A percentile compares a stretch with the other conserved stretches of the same genome.
phyloP scores from a whole-genome alignment of 2,329 filamentous ascomycete species.

The Fusarium cicatricum region DNA sequence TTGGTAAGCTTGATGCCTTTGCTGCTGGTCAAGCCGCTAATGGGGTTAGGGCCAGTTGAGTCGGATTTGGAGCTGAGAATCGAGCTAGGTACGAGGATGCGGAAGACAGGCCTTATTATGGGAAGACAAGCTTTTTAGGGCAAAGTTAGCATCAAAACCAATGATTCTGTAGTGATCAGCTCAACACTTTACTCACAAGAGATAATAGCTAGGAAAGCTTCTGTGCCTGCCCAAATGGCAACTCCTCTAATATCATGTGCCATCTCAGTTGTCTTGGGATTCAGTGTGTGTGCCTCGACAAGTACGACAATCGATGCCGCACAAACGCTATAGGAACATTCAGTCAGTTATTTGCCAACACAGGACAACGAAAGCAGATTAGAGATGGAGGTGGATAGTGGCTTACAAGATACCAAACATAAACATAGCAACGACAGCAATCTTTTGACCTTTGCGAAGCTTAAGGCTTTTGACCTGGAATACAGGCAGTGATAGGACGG shows the following conservation, averaged over 20 bases:
- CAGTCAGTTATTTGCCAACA: background rate
- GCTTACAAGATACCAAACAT: conserved; percentile 35
- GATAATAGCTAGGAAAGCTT: conserved; percentile 24
- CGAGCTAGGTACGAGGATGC: conserved; percentile 13
- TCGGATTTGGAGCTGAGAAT: conserved; percentile 22
- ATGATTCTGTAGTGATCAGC: background rate
- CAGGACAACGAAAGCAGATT: too few species aligned
- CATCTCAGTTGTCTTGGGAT: conserved; percentile 24
- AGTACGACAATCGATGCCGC: conserved; percentile 20
- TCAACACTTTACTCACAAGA: conserved; percentile 19
- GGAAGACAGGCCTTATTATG: conserved; percentile 23
- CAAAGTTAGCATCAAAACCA: background rate
- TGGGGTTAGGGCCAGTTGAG: conserved; percentile 17
- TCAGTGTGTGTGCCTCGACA: conserved; percentile 18
- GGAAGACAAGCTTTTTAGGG: conserved; percentile 21
- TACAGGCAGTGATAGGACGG: conserved; percentile 23
- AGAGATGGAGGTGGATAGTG: background rate
- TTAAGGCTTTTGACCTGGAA: conserved; percentile 29
- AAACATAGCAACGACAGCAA: conserved; percentile 27
- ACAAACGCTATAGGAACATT: conserved; percentile 11
- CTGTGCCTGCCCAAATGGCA: conserved; percentile 26
- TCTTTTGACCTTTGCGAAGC: conserved; percentile 22
- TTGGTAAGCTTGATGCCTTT: conserved; percentile 25
- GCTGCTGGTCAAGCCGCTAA: conserved; percentile 26
- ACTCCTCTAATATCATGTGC: conserved; percentile 25